Evolutionary conservation across 2,329 filamentous ascomycete species (phyloP), one percentile per base, ranked within the genome.

Genomic region (Hypoxylon sp.): DNA sequence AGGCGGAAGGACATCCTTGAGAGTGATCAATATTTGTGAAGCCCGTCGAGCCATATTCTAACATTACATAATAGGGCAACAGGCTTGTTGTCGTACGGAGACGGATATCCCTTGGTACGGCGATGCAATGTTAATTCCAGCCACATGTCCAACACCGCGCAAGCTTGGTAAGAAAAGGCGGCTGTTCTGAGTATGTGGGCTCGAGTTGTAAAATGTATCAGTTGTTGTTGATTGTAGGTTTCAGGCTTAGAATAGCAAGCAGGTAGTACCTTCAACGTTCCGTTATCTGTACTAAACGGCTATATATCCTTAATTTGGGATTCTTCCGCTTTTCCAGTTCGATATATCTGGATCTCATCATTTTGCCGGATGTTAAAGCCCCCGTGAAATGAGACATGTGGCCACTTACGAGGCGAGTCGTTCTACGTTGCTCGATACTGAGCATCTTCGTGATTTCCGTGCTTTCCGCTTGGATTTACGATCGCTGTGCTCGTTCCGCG

Each of bases 241-340:
- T n/a, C n/a, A n/a, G n/a, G 9, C 8, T 29, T 29, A 29, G 27
- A 13, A 11, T 37, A n/a, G 33, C 5, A 37, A 24, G 43, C 38
- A 51, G 13, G 47, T 24, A 41, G 31, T 18, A 23, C 27, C 1
- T 2, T 43, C n/a, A n/a, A 27, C 11, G 20, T 17, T 15, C 17
- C 31, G 23, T 53, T 48, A 48, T 50, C 43, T 49, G 50, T 18
- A 45, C 23, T 45, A 35, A 23, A 49, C 49, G 45, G 51, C 29
- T 56, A 62, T 59, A 62, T 59, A 62, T 53, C 40, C 48, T 48
- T 24, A 8, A 13, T 5, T 27, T 35, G 55, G 46, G 23, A 56
- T 62, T 62, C 56, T 51, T 60, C 56, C 55, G 60, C 35, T 38
- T n/a, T 51, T 54, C 56, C 43, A 35, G 9, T 17, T 35, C 17